Percentiles rank a stretch among this genome's conserved stretches.
These are phyloP conservation scores for Trichophaea hybrida DNA, from an alignment of 2,329 filamentous ascomycete species.

Conservation along the genomic window DNA sequence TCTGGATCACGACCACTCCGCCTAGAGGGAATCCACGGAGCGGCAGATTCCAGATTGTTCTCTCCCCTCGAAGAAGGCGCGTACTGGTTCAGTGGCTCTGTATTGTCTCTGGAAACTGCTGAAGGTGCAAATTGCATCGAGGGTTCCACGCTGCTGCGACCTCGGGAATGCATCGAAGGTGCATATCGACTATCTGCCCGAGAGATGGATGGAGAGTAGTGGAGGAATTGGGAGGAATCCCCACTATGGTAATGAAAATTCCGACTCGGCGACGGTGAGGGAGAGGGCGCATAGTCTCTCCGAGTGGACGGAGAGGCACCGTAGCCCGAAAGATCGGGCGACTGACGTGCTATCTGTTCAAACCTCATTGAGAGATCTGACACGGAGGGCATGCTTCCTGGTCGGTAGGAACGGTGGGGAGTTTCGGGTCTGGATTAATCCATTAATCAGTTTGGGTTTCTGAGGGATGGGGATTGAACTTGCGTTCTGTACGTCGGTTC, in stretches of 20 bases:
- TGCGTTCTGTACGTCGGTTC: slow-evolving; percentile 14
- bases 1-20: slow-evolving; percentile 32
- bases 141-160: slow-evolving; percentile 2
- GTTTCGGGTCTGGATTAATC: slow-evolving; percentile 9
- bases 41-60: slow-evolving; percentile 28
- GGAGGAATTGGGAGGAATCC: not conserved
- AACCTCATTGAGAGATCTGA: slow-evolving; percentile 3
- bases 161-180: slow-evolving; percentile 8
- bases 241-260: not conserved
- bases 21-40: slow-evolving; percentile 42
- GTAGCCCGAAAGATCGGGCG: slow-evolving; percentile 10
- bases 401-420: slow-evolving; percentile 19
- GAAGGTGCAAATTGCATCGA: slow-evolving; percentile 12
- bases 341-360: slow-evolving; percentile 6
- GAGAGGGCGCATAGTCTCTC: slow-evolving; percentile 8
- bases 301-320: slow-evolving; percentile 6
- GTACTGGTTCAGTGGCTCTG: slow-evolving; percentile 9
- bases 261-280: slow-evolving; percentile 5
- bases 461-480: not conserved
- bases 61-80: slow-evolving; percentile 7
- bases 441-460: not conserved
- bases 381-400: slow-evolving; percentile 7
- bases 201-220: not conserved
- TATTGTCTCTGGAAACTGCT: not conserved
- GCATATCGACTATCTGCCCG: slow-evolving; percentile 11